Evolutionary conservation across 805 yeast species (phyloP).

Genomic region (Yamadazyma ubonensis): DNA sequence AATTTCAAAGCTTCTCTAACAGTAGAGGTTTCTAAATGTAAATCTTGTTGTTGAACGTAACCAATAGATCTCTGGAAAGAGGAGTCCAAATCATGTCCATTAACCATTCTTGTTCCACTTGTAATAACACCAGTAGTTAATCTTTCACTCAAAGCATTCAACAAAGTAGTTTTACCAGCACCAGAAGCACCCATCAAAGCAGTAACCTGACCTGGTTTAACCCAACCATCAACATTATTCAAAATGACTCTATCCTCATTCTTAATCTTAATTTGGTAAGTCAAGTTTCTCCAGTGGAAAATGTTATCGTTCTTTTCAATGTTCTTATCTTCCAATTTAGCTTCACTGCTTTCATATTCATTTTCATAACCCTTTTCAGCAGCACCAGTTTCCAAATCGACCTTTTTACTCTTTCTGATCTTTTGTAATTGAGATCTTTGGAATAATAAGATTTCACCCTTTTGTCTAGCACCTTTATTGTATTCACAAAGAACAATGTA

Average conservation of each 20-base stretch:
- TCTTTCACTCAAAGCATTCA: slow-evolving; percentile 73
- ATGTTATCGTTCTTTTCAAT: slow-evolving; percentile 17
- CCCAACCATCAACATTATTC: slow-evolving; percentile 57
- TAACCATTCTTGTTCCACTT: slow-evolving; percentile 62
- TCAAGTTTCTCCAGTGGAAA: slow-evolving; percentile 42
- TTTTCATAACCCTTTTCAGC: slow-evolving; percentile 24
- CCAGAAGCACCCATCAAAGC: slow-evolving; percentile 88
- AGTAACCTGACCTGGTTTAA: slow-evolving; percentile 76
- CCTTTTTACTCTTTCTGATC: slow-evolving; percentile 21
- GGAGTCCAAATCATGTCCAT: slow-evolving; percentile 60
- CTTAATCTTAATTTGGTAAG: slow-evolving; percentile 38
- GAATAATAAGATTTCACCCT: slow-evolving; percentile 39
- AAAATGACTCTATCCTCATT: slow-evolving; percentile 42
- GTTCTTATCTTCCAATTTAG: slow-evolving; percentile 2
- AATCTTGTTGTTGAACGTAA: slow-evolving; percentile 78
- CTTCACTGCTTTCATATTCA: slow-evolving; percentile 8
- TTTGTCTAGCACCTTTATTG: slow-evolving; percentile 45
- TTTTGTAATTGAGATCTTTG: slow-evolving; percentile 30
- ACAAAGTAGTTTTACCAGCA: slow-evolving; percentile 79
- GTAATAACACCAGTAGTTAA: slow-evolving; percentile 71
- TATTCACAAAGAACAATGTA: slow-evolving; percentile 36
- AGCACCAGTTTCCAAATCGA: slow-evolving; percentile 23
- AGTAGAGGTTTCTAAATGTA: slow-evolving; percentile 66
- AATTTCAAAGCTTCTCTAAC: slow-evolving; percentile 76
- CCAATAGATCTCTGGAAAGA: slow-evolving; percentile 79